Evolutionary conservation across 495 filamentous ascomycete genomes (phyloP), one percentile per base, ranked within the genome.

Genomic region (Aspergillus sclerotioniger): DNA sequence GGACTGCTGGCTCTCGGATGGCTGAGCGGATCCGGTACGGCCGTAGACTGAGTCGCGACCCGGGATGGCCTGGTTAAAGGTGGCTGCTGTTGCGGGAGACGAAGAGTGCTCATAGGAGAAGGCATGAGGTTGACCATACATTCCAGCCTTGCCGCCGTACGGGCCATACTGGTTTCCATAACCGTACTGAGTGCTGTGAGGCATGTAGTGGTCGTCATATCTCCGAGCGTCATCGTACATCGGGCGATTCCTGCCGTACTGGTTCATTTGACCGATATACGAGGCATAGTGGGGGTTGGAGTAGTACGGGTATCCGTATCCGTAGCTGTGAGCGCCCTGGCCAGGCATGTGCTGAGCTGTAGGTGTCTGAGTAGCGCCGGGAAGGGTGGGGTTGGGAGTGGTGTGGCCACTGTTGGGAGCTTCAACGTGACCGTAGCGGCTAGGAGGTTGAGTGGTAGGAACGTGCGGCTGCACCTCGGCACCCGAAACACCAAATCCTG

Each of bases 341-440:
- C 75, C 81, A 59, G 77, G 79, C 69, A 85, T 84, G 49, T 88
- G 86, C 66, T 86, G 85, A 54, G 81, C 76, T 53, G 84, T 82
- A 12, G 80, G 84, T 31, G 78, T 77, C 62, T 84, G 84, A 51
- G 86, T 86, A 58, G 87, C 87, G 28, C 76, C 81, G 59, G 88
- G 87, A 54, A 89, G 74, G 37, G 86, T 85, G 21, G 89, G 91
- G 70, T 93, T 93, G 8, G 92, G 91, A 6, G 93, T 96, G 41
- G 87, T 92, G 64, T 95, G 88, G 15, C 90, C 92, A 66, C 89
- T 92, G 72, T 85, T 87, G 69, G 90, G 89, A 41, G 88, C 81
- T 41, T 96, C 94, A 43, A 80, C 75, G 32, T 84, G 82, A 35
- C 87, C 83, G 70, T 88, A 93, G 45, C 90, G 86, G 59, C 84